These are phyloP conservation scores for Curvularia eragrostidis DNA, from an alignment of 2,329 filamentous ascomycete genomes.

Conservation along the genomic window DNA sequence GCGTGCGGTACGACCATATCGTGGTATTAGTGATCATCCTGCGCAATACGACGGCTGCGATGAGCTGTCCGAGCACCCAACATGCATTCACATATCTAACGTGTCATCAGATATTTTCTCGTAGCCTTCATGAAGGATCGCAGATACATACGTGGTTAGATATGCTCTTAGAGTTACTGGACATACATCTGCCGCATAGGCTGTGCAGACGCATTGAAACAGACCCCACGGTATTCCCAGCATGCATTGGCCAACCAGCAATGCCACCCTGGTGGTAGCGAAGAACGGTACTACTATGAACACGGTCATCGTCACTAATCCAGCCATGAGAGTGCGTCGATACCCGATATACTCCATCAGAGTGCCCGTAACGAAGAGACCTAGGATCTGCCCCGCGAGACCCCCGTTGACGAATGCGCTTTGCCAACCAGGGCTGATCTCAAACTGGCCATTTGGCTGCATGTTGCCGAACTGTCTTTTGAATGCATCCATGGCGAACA, in stretches of 20 bases:
- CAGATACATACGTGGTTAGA: constrained; percentile 58
- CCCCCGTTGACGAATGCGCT: constrained; percentile 51
- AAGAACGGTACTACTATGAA: constrained; percentile 28
- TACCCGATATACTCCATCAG: constrained; percentile 50
- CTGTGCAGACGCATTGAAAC: constrained; percentile 50
- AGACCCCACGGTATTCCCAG: constrained; percentile 51
- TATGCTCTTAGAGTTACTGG: constrained; percentile 68
- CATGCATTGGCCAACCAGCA: constrained; percentile 26
- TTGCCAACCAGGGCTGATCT: constrained; percentile 53
- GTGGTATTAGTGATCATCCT: constrained; percentile 64
- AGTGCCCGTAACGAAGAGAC: constrained; percentile 51
- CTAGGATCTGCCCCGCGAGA: constrained; percentile 49
- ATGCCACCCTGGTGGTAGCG: constrained; percentile 16
- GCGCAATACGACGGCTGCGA: constrained; percentile 71
- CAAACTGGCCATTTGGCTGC: constrained; percentile 28
- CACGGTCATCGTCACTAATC: constrained; percentile 13
- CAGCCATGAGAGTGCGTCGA: constrained; percentile 29
- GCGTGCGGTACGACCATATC: constrained; percentile 68
- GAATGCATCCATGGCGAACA: constrained; percentile 60
- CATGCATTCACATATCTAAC: constrained; percentile 38
- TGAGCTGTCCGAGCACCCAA: constrained; percentile 63
- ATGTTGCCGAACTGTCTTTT: constrained; percentile 44
- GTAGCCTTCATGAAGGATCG: background rate
- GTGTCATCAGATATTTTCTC: background rate
- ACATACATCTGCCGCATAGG: constrained; percentile 64